Evolutionary conservation across 148 eudicot genomes (phyloP).

Genomic region (Fagopyrum homotropicum): DNA sequence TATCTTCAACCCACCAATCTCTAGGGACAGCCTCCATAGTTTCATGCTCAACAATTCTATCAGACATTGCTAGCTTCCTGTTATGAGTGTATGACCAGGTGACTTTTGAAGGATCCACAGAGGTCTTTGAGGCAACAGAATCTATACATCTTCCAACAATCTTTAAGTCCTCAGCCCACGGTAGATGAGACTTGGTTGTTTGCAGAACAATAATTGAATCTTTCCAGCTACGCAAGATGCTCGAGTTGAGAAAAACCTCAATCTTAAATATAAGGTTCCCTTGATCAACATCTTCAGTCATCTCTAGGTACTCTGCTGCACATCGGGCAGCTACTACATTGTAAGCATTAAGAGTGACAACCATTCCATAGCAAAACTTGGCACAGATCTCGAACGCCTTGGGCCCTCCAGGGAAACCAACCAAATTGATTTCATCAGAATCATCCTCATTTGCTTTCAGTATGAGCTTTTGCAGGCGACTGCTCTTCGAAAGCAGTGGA

Average conservation of each 20-base stretch:
- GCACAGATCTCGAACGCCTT: constrained; percentile 83
- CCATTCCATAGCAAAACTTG: constrained; percentile 81
- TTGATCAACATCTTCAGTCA: constrained; percentile 70
- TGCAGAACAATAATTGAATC: constrained; percentile 82
- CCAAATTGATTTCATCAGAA: constrained; percentile 45
- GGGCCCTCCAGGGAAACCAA: constrained; percentile 69
- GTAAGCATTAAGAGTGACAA: constrained; percentile 72
- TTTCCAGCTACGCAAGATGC: constrained; percentile 75
- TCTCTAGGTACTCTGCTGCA: constrained; percentile 82
- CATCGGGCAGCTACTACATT: constrained; percentile 84
- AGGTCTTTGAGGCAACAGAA: constrained; percentile 72
- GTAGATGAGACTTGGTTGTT: constrained; percentile 47
- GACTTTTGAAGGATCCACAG: constrained; percentile 51
- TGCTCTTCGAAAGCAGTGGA: constrained; percentile 84
- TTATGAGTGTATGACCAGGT: constrained; percentile 82
- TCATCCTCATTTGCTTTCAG: constrained; percentile 45
- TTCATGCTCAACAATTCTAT: constrained; percentile 36
- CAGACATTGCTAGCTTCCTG: constrained; percentile 43
- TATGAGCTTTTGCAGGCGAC: constrained; percentile 52
- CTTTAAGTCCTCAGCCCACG: constrained; percentile 74
- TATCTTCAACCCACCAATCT: constrained; percentile 97
- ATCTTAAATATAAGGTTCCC: constrained; percentile 73
- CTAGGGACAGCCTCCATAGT: constrained; percentile 49
- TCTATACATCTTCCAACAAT: constrained; percentile 63
- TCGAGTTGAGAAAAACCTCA: constrained; percentile 75